Percentiles rank a stretch among this genome's conserved stretches.
Conservation (phyloP, 345 rosid genomes). For the Corymbia maculata region DNA sequence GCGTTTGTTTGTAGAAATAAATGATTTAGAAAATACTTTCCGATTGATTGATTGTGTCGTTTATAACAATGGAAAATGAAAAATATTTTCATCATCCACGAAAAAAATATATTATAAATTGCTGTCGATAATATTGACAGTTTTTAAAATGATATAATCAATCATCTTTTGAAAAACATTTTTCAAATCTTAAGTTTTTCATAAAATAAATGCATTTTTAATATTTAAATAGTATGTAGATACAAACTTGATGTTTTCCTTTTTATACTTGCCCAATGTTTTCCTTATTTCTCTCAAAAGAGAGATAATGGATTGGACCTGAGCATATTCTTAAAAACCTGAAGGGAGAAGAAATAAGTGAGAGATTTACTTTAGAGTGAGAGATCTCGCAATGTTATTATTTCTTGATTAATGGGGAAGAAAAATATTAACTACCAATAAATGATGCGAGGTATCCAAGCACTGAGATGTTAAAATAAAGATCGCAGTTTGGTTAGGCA, state of each 20-base stretch:
- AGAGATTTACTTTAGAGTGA: no score
- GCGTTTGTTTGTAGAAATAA: fast-evolving
- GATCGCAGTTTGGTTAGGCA: no score
- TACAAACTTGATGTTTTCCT: not conserved
- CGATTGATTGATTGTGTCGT: not conserved
- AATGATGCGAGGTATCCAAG: no score
- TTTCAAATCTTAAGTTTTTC: not conserved
- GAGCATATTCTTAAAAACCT: no score
- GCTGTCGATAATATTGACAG: not conserved
- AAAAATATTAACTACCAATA: no score
- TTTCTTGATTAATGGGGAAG: no score
- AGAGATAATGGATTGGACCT: not conserved
- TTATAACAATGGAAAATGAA: no score
- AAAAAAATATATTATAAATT: no score
- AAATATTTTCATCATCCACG: fast-evolving
- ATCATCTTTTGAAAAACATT: not conserved
- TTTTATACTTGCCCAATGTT: not conserved
- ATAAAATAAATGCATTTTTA: not conserved
- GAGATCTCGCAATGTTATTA: no score
- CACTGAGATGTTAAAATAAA: no score
- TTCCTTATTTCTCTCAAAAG: not conserved
- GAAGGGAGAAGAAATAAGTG: no score
- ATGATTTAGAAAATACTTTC: no score
- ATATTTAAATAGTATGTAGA: not conserved
- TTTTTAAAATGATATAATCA: not conserved